Evolutionary conservation across 352 stramenopile species (phyloP).

Genomic region (Globisporangium emineosum): DNA sequence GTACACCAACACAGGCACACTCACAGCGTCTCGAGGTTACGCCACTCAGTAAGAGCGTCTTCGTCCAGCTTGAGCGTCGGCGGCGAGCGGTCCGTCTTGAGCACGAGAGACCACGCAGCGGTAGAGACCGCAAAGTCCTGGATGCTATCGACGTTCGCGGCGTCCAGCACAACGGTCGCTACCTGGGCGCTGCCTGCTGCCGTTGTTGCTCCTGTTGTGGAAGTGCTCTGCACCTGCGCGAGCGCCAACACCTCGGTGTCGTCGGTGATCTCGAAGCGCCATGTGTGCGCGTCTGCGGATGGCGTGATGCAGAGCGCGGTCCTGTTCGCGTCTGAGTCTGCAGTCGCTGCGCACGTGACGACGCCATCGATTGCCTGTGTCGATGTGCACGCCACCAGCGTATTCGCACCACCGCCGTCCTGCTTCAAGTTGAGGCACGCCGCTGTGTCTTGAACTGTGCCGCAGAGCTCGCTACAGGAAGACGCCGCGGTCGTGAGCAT

Average conservation of each 20-base stretch:
- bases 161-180: slow-evolving; percentile 7
- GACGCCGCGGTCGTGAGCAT: background rate
- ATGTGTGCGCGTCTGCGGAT: slow-evolving; percentile 3
- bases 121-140: slow-evolving; percentile 2
- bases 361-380: background rate
- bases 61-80: slow-evolving; percentile 10
- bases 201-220: background rate
- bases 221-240: background rate
- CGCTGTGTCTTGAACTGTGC: background rate
- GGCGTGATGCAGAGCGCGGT: slow-evolving; percentile 13
- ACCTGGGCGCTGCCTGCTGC: background rate
- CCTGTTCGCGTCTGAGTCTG: background rate
- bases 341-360: slow-evolving; percentile 2
- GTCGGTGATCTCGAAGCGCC: slow-evolving; percentile 10
- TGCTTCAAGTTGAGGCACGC: slow-evolving; percentile 11
- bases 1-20: background rate
- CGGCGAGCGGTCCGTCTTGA: slow-evolving; percentile 3
- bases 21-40: slow-evolving; percentile 15
- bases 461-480: slow-evolving; percentile 14
- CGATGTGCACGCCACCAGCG: background rate
- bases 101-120: slow-evolving; percentile 6
- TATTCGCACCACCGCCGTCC: background rate
- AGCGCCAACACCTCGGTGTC: slow-evolving; percentile 12
- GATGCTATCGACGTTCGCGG: slow-evolving; percentile 7
- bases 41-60: slow-evolving; percentile 3